Conservation (phyloP, 805 yeast species). For the Sungouiozyma ichnusensis region DNA sequence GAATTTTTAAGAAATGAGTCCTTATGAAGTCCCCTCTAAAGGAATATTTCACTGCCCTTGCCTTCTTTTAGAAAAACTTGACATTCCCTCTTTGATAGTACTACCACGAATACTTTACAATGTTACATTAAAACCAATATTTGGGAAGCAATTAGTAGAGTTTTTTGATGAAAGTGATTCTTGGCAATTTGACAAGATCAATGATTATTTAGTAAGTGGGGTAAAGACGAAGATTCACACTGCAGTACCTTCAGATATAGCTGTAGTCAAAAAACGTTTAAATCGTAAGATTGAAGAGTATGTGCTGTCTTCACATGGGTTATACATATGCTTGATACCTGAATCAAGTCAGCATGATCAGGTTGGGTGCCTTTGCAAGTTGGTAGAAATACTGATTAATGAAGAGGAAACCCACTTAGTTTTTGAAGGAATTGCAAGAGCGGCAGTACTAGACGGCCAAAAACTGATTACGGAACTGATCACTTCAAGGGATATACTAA, state of each 20-base stretch:
- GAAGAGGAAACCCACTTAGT: not conserved
- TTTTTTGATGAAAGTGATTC: constrained; percentile 25
- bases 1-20: too few species aligned
- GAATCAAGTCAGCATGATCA: not conserved
- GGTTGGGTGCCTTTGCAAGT: not conserved
- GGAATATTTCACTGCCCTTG: constrained; percentile 2
- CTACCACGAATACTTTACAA: constrained; percentile 56
- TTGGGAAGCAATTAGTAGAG: constrained; percentile 38
- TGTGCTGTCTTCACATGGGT: not conserved
- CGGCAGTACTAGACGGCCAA: not conserved
- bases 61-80: constrained; percentile 4
- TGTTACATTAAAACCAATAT: constrained; percentile 39
- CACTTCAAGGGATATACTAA: not conserved
- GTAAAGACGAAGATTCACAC: not conserved
- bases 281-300: not conserved
- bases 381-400: not conserved
- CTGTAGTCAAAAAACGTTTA: too few species aligned
- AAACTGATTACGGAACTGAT: not conserved
- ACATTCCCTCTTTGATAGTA: constrained; percentile 31
- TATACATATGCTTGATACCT: not conserved
- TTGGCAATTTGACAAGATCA: not conserved
- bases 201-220: not conserved
- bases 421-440: not conserved
- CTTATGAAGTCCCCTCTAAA: not conserved
- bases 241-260: constrained; percentile 1